Conservation (phyloP, 345 rosid species). For the Noccaea caerulescens region DNA sequence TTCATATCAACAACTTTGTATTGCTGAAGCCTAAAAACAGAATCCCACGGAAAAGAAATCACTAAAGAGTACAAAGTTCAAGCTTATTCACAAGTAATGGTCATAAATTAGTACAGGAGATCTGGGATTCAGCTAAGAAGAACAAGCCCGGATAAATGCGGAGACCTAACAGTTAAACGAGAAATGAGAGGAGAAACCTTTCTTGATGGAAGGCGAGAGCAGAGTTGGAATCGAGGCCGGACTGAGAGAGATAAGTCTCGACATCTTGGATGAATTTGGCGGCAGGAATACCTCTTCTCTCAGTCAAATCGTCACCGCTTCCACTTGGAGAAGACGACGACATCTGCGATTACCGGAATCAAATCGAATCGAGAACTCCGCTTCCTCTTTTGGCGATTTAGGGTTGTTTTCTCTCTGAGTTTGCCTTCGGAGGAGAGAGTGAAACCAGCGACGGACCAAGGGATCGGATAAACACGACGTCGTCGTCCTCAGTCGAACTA, state of each 20-base stretch:
- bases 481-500: background rate
- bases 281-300: conserved; percentile 89
- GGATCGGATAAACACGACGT: background rate
- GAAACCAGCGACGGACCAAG: conserved; percentile 24
- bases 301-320: conserved; percentile 47
- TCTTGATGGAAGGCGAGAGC: conserved; percentile 92
- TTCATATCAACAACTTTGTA: conserved; percentile 87
- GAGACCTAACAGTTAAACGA: background rate
- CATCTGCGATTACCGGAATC: conserved; percentile 20
- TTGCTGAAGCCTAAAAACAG: conserved; percentile 72
- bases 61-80: background rate
- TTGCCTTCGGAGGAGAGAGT: background rate
- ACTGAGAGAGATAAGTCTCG: conserved; percentile 66
- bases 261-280: conserved; percentile 93
- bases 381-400: conserved; percentile 34
- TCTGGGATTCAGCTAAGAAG: conserved; percentile 9
- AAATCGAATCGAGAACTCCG: conserved; percentile 4
- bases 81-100: background rate
- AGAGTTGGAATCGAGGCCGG: conserved; percentile 75
- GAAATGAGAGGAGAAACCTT: conserved; percentile 49
- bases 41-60: background rate
- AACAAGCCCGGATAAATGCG: background rate
- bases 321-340: conserved; percentile 46
- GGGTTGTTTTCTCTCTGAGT: conserved; percentile 26
- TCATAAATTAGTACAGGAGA: background rate